phyloP scores from a whole-genome alignment of 139 green algal species.

The Chlamydomonas asymmetrica region DNA sequence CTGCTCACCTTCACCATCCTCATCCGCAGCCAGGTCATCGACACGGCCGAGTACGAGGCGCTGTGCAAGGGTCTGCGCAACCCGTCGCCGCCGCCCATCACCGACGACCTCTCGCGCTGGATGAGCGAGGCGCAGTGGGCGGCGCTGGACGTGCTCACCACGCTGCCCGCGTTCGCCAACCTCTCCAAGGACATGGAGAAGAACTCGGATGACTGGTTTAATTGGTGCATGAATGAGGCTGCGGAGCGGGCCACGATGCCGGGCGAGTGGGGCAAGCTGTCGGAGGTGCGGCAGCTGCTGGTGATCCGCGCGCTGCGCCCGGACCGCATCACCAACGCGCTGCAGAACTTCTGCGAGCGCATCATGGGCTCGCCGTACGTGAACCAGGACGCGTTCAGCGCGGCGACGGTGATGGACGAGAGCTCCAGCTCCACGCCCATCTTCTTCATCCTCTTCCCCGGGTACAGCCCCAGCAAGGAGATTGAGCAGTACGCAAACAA shows the following conservation, averaged over 20 bases:
- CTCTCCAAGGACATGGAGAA: constrained; percentile 88
- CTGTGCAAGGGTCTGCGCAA: constrained; percentile 70
- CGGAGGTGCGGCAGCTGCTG: constrained; percentile 76
- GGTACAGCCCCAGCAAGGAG: constrained; percentile 85
- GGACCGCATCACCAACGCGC: constrained; percentile 81
- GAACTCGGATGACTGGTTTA: constrained; percentile 76
- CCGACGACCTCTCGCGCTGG: constrained; percentile 80
- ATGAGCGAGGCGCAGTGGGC: constrained; percentile 82
- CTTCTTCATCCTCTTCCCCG: constrained; percentile 92
- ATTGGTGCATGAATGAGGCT: constrained; percentile 72
- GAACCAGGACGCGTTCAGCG: constrained; percentile 78
- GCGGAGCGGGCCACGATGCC: constrained; percentile 70
- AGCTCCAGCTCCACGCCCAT: constrained; percentile 70
- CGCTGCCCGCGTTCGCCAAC: constrained; percentile 54
- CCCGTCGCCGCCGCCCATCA: constrained; percentile 65
- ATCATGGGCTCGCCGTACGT: constrained; percentile 66
- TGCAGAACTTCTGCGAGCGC: constrained; percentile 61
- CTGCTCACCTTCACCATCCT: constrained; percentile 80
- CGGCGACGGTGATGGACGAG: constrained; percentile 70
- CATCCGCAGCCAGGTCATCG: constrained; percentile 57
- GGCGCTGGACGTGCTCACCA: constrained; percentile 69
- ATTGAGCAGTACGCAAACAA: constrained; percentile 80
- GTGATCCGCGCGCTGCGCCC: constrained; percentile 72
- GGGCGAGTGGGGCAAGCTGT: constrained; percentile 74
- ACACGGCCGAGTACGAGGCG: constrained; percentile 71